phyloP scores from a whole-genome alignment of 495 filamentous ascomycete genomes.

The Aspergillus taichungensis region DNA sequence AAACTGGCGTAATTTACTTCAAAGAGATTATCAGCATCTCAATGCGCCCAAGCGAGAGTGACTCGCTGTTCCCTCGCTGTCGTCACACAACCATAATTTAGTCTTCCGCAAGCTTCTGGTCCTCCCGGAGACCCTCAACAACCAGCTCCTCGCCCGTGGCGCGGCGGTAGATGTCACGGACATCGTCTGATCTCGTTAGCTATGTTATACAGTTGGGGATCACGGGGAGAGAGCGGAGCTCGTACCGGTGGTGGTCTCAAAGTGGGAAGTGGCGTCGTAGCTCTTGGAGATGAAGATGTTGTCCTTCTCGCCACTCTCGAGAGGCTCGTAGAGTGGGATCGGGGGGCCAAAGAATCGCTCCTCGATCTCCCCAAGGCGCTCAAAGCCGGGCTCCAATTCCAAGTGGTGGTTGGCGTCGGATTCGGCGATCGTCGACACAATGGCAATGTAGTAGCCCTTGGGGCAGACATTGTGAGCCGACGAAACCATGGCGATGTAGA shows the following conservation, averaged over 20 bases:
- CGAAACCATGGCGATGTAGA: conserved; percentile 96
- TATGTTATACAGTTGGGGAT: background rate
- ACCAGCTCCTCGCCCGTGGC: conserved; percentile 83
- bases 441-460: conserved; percentile 97
- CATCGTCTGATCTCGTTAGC: conserved; percentile 53
- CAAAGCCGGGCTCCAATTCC: conserved; percentile 88
- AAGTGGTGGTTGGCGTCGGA: conserved; percentile 84
- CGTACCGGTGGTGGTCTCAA: conserved; percentile 78
- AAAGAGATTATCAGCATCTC: conserved; percentile 13
- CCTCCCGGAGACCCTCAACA: conserved; percentile 47
- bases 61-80: conserved; percentile 16
- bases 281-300: conserved; percentile 97
- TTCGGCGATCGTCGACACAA: conserved; percentile 96
- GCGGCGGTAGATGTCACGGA: conserved; percentile 85
- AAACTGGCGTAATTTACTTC: too few relatives aligned
- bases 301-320: conserved; percentile 77
- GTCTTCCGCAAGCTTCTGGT: conserved; percentile 42
- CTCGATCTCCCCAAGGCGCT: conserved; percentile 86
- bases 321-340: conserved; percentile 87
- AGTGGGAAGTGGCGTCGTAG: conserved; percentile 96
- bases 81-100: conserved; percentile 17
- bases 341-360: conserved; percentile 94
- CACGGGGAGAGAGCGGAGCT: background rate
- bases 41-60: conserved; percentile 19
- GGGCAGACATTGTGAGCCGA: conserved; percentile 97